Evolutionary conservation across 768 basidiomycete species (phyloP).

Genomic region (Lactarius tabidus): DNA sequence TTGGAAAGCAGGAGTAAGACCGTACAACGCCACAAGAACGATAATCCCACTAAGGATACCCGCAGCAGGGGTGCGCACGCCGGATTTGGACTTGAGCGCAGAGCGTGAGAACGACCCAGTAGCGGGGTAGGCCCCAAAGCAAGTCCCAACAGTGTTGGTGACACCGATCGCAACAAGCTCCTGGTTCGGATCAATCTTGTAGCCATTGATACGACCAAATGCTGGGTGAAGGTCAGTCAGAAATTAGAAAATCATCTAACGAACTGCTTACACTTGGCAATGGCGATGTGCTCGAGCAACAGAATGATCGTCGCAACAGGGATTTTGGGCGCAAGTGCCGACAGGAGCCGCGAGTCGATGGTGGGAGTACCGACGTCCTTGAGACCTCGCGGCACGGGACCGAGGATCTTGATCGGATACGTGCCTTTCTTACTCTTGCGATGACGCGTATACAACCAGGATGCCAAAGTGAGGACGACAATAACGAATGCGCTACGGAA

Average conservation of each 20-base stretch:
- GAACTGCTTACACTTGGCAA: conserved; percentile 72
- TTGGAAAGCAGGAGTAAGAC: conserved; percentile 87
- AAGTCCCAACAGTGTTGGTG: conserved; percentile 84
- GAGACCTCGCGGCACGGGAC: conserved; percentile 81
- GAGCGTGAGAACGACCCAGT: conserved; percentile 99
- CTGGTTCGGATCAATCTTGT: conserved; percentile 92
- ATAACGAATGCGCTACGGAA: conserved; percentile 85
- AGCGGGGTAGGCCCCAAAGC: conserved; percentile 91
- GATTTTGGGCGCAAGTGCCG: conserved; percentile 68
- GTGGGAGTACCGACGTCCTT: conserved; percentile 49
- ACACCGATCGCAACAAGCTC: conserved; percentile 98
- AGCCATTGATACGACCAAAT: conserved; percentile 91
- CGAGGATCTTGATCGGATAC: conserved; percentile 81
- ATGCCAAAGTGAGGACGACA: conserved; percentile 78
- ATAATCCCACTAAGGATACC: conserved; percentile 82
- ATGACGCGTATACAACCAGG: conserved; percentile 79
- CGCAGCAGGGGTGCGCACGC: conserved; percentile 92
- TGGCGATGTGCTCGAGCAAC: conserved; percentile 93
- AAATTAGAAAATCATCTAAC: no score
- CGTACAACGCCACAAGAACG: conserved; percentile 92
- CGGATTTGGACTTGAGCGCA: conserved; percentile 92
- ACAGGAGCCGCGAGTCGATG: conserved; percentile 49
- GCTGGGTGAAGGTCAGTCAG: conserved; percentile 42
- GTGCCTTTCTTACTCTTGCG: conserved; percentile 53
- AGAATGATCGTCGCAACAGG: conserved; percentile 87